These are phyloP conservation scores for Suillus occidentalis DNA, from an alignment of 768 basidiomycete genomes.

Conservation along the genomic window DNA sequence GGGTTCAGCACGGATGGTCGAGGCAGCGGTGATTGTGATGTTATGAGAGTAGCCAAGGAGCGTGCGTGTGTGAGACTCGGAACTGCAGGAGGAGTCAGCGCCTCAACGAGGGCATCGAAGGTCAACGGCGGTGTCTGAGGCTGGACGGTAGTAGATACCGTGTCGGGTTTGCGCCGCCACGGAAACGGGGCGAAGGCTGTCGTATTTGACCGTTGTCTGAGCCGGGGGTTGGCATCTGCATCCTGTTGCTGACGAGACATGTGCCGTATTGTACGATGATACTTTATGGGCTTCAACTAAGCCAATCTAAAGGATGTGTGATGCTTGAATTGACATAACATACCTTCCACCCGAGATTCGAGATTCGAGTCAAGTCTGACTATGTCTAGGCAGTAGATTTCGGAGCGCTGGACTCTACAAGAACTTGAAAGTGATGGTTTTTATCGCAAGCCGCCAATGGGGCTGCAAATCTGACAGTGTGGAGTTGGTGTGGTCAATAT, in stretches of 20 bases:
- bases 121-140: slow-evolving; percentile 28
- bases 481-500: not conserved
- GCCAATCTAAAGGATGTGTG: not conserved
- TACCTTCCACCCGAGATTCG: slow-evolving; percentile 3
- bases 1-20: slow-evolving; percentile 53
- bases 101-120: slow-evolving; percentile 48
- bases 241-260: slow-evolving; percentile 35
- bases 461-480: not conserved
- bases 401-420: not conserved
- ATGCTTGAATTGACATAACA: not conserved
- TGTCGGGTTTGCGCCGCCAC: slow-evolving; percentile 39
- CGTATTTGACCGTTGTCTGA: slow-evolving; percentile 44
- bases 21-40: slow-evolving; percentile 56
- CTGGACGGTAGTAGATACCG: slow-evolving; percentile 28
- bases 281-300: not conserved
- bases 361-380: not conserved
- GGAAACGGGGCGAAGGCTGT: slow-evolving; percentile 40
- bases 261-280: slow-evolving; percentile 6
- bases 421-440: not conserved
- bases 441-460: not conserved
- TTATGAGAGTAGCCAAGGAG: slow-evolving; percentile 50
- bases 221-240: slow-evolving; percentile 29
- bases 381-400: not conserved
- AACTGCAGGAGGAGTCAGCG: slow-evolving; percentile 52
- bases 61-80: slow-evolving; percentile 69